A percentile compares a stretch with the other conserved stretches of the same genome.
Evolutionary conservation across 1,284 basidiomycete species (phyloP).

Genomic region (Chalciporus sp.): DNA sequence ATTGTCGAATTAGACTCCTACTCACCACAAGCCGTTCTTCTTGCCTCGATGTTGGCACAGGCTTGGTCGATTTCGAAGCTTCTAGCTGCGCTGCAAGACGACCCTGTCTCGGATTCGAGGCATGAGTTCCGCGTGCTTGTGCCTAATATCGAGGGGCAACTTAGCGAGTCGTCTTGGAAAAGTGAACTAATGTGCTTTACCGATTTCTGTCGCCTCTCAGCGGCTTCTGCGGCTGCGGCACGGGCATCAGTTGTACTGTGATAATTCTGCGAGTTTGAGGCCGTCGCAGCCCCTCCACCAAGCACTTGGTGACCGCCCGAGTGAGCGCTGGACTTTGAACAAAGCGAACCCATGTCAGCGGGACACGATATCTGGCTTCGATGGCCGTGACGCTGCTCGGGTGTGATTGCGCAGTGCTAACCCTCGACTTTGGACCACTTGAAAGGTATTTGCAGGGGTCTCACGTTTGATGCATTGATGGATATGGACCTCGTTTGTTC

Average conservation of each 20-base stretch:
- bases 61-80: conserved; percentile 50
- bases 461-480: conserved; percentile 19
- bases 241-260: conserved; percentile 48
- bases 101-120: conserved; percentile 67
- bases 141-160: conserved; percentile 39
- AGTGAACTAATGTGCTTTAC: conserved; percentile 42
- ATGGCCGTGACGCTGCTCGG: not conserved
- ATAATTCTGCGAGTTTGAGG: conserved; percentile 29
- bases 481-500: conserved; percentile 25
- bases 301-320: conserved; percentile 59
- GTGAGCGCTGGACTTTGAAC: conserved; percentile 58
- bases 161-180: conserved; percentile 24
- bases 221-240: conserved; percentile 67
- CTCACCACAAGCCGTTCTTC: conserved; percentile 67
- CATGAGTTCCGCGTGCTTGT: conserved; percentile 57
- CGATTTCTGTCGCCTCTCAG: conserved; percentile 64
- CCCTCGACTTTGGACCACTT: not conserved
- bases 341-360: conserved; percentile 61
- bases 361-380: not conserved
- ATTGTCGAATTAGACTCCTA: conserved; percentile 26
- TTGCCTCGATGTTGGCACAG: conserved; percentile 49
- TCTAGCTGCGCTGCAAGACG: conserved; percentile 59
- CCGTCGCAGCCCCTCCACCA: conserved; percentile 33
- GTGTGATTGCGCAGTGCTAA: not conserved
- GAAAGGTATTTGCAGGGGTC: conserved; percentile 8